These are phyloP conservation scores for Myrica gale DNA, from an alignment of 306 rosid species.

Conservation along the genomic window DNA sequence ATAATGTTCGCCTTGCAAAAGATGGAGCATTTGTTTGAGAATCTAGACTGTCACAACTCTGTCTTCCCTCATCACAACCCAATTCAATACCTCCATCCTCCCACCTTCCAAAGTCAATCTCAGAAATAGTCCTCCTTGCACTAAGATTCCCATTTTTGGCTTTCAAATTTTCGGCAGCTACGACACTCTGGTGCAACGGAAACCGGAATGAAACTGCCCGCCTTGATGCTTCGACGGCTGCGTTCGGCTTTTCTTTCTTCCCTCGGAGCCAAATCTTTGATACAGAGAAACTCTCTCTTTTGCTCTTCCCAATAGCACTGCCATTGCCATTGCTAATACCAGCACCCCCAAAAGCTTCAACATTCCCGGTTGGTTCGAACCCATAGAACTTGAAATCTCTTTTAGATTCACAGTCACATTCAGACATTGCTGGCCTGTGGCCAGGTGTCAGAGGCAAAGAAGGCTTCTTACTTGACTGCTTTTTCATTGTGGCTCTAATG, in stretches of 20 bases:
- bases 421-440: constrained; percentile 72
- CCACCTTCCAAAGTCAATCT: constrained; percentile 54
- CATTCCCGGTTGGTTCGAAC: constrained; percentile 31
- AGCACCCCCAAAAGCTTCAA: constrained; percentile 24
- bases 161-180: constrained; percentile 40
- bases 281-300: constrained; percentile 67
- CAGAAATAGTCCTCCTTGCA: constrained; percentile 55
- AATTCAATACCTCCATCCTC: constrained; percentile 61
- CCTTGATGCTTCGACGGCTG: constrained; percentile 42
- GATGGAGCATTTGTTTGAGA: constrained; percentile 76
- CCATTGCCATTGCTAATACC: constrained; percentile 12
- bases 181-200: constrained; percentile 35
- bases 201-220: constrained; percentile 74
- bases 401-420: constrained; percentile 72
- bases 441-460: constrained; percentile 64
- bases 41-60: constrained; percentile 69
- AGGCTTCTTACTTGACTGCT: constrained; percentile 48
- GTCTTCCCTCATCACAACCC: constrained; percentile 58
- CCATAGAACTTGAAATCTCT: constrained; percentile 68
- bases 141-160: constrained; percentile 35
- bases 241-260: constrained; percentile 44
- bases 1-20: constrained; percentile 80
- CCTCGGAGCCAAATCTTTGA: constrained; percentile 90
- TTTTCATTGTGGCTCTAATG: constrained; percentile 55
- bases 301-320: constrained; percentile 35